These are phyloP conservation scores for Pleomassaria siparia DNA, from an alignment of 2,329 filamentous ascomycete species.

Conservation along the genomic window DNA sequence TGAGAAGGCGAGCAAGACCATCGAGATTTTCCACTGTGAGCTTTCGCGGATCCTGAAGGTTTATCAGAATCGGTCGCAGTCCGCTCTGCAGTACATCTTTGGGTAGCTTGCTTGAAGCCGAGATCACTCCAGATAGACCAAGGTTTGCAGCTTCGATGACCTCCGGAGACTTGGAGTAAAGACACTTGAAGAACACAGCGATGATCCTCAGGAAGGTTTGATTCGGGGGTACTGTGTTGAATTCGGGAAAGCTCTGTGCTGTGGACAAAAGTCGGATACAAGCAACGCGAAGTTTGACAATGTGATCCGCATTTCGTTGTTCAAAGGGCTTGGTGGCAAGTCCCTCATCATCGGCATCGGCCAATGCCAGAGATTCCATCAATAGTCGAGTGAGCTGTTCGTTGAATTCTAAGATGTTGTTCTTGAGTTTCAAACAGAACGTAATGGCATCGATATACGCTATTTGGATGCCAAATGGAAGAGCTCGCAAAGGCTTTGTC, in stretches of 20 bases:
- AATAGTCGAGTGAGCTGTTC: constrained; percentile 87
- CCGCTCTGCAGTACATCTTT: constrained; percentile 95
- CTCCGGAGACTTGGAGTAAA: constrained; percentile 89
- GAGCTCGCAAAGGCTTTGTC: constrained; percentile 86
- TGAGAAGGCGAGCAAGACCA: constrained; percentile 84
- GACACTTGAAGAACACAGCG: constrained; percentile 93
- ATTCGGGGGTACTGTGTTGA: constrained; percentile 73
- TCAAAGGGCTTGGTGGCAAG: constrained; percentile 84
- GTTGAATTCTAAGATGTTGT: constrained; percentile 87
- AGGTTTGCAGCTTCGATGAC: constrained; percentile 94
- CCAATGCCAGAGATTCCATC: constrained; percentile 89
- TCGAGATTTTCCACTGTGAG: constrained; percentile 87
- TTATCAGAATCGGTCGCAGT: constrained; percentile 91
- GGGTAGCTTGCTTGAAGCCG: constrained; percentile 85
- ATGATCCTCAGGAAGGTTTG: constrained; percentile 69
- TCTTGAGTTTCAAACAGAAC: constrained; percentile 87
- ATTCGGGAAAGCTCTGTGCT: constrained; percentile 91
- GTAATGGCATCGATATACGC: constrained; percentile 98
- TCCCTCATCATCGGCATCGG: constrained; percentile 91
- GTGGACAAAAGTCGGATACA: constrained; percentile 92
- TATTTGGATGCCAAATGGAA: constrained; percentile 94
- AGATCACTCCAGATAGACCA: constrained; percentile 82
- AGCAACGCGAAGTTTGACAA: constrained; percentile 86
- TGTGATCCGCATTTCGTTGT: constrained; percentile 92
- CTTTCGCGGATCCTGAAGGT: constrained; percentile 89